Base-by-base conservation (phyloP, 352 stramenopile genomes). In the Phytophthora syringae region DNA sequence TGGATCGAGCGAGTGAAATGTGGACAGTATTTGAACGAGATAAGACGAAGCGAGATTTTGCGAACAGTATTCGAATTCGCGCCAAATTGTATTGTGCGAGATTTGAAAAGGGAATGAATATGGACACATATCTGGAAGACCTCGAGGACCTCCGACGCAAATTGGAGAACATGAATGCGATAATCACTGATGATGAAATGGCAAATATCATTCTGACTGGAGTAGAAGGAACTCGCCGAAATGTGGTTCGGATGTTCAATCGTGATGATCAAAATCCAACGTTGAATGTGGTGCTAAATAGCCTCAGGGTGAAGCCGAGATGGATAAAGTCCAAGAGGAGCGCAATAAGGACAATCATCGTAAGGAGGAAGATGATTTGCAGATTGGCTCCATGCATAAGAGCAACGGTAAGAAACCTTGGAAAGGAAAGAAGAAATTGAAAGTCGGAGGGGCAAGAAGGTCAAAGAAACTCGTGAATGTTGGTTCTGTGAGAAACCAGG, bases 221-320 rank as follows among this genome's bases (percentile, higher is more conserved):
- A 13, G 37, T 49, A 18, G 51, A 49, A 9, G 12, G 3, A 32
- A 49, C 37, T 13, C 36, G 49, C n/a, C 9, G 24, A 2, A 58
- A 18, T 10, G 27, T 60, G 0, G 12, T 60, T 4, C 11, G 52
- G 10, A 51, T 60, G 39, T 60, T 60, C 5, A 51, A 51, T 12
- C 25, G 49, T 3, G 18, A 15, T 28, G 39, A 48, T 7, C 40
- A 7, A 48, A 28, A 28, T 48, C n/a, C n/a, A n/a, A n/a, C n/a
- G n/a, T n/a, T n/a, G n/a, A n/a, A n/a, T n/a, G n/a, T n/a, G n/a
- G n/a, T n/a, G n/a, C n/a, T n/a, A n/a, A n/a, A n/a, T n/a, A n/a
- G n/a, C n/a, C n/a, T n/a, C n/a, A n/a, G n/a, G n/a, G n/a, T n/a
- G n/a, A n/a, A n/a, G n/a, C n/a, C n/a, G n/a, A n/a, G 27, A 32